These are phyloP conservation scores for Rauvolfia tetraphylla DNA, from an alignment of 257 asterid genomes.

Conservation along the genomic window DNA sequence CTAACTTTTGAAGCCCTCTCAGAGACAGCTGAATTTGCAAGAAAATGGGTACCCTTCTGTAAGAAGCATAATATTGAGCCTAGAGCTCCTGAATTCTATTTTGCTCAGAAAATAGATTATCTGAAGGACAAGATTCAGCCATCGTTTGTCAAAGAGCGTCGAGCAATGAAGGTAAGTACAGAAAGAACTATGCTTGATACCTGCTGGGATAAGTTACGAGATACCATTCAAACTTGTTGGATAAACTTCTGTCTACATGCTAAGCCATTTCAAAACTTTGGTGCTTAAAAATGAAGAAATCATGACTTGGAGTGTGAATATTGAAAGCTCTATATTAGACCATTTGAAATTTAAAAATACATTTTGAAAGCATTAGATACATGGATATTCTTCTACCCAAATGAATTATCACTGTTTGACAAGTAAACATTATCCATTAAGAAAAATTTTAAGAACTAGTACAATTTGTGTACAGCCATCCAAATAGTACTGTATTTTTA, in stretches of 20 bases:
- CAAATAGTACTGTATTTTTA: background rate
- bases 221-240: background rate
- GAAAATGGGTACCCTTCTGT: slow-evolving; percentile 94
- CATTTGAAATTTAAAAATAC: background rate
- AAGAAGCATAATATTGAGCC: slow-evolving; percentile 79
- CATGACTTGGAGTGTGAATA: background rate
- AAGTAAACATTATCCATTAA: background rate
- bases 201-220: background rate
- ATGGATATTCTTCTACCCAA: background rate
- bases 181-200: background rate
- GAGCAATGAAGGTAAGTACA: slow-evolving; percentile 75
- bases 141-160: slow-evolving; percentile 80
- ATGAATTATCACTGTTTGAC: background rate
- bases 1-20: slow-evolving; percentile 89
- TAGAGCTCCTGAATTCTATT: slow-evolving; percentile 90
- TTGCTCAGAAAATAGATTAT: slow-evolving; percentile 77
- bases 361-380: background rate
- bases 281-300: background rate
- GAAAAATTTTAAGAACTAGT: background rate
- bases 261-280: background rate
- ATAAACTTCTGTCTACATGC: background rate
- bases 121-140: slow-evolving; percentile 76
- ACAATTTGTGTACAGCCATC: background rate
- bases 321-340: background rate
- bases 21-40: slow-evolving; percentile 82